Percentiles rank a stretch among this genome's conserved stretches.
phyloP scores from a whole-genome alignment of 2,329 filamentous ascomycete species.

The Cladosporium oxysporum region DNA sequence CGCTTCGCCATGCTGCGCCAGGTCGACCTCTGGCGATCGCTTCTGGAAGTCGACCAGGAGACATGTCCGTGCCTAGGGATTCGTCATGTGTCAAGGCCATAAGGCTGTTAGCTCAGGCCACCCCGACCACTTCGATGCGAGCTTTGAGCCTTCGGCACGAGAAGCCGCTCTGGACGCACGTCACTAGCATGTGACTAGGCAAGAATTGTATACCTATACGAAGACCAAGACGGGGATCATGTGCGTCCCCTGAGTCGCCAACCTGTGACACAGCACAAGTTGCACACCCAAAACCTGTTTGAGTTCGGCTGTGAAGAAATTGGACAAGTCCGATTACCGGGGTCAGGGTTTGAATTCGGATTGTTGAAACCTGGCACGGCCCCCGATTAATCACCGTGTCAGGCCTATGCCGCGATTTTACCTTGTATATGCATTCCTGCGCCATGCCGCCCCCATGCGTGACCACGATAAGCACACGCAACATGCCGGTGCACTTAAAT shows the following conservation, averaged over 20 bases:
- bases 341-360: slow-evolving; percentile 9
- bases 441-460: slow-evolving; percentile 11
- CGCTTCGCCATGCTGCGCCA: background rate
- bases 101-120: background rate
- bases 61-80: background rate
- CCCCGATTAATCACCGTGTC: slow-evolving; percentile 10
- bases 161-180: background rate
- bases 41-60: background rate
- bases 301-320: slow-evolving; percentile 15
- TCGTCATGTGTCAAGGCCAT: background rate
- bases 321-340: slow-evolving; percentile 12
- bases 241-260: background rate
- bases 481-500: background rate
- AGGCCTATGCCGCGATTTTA: slow-evolving; percentile 16
- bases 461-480: slow-evolving; percentile 2
- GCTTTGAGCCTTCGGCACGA: background rate
- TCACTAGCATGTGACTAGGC: slow-evolving; percentile 7
- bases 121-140: background rate
- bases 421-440: slow-evolving; percentile 15
- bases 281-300: slow-evolving; percentile 10
- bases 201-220: background rate
- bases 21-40: slow-evolving; percentile 1
- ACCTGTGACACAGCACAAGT: background rate
- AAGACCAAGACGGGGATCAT: slow-evolving; percentile 9
- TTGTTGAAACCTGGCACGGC: slow-evolving; percentile 10